Base-by-base conservation (phyloP, 2,329 filamentous ascomycete species). In the Xylaria sp. region DNA sequence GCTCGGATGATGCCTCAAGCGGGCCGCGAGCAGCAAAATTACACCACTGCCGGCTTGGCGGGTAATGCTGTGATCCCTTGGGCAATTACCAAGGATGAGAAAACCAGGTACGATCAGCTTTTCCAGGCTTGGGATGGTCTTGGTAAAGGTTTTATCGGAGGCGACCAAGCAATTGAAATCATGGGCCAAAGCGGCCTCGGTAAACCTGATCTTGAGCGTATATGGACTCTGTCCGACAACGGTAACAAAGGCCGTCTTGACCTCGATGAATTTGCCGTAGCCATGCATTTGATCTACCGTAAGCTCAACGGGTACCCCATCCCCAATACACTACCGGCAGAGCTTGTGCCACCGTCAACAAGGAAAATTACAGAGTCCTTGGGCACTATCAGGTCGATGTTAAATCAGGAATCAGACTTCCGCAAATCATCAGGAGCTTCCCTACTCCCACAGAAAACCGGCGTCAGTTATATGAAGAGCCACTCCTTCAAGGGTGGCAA, bases 51-150 rank as follows among this genome's bases (percentile, higher is more conserved):
- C 67, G 95, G 95, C 4, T 86, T 99, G 9, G 90, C 93, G 71
- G 96, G 96, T 61, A 98, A 97, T 81, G 96, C 96, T 0, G 95
- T 93, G 7, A 95, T 99, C 76, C 96, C 96, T 0, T 99, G 96
- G 96, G 94, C 96, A 17, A 96, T 99, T 68, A 99, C 96, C 4
- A 99, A 99, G 80, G 94, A 98, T 71, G 96, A 99, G 81, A 99
- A 99, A 85, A 95, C 92, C 69, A 92, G 97, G 71, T 99, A 99
- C 74, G 96, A 99, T 80, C 88, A 93, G 68, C 88, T 98, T 39
- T 99, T 99, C 85, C 92, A 90, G 72, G 94, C 94, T 4, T 99
- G 96, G 96, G 96, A 99, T 81, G 96, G 96, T 2, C 89, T 99
- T 71, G 89, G 90, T 71, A 98, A 97, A 80, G 96, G 96, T 0